Conservation (phyloP, 2,329 filamentous ascomycete genomes). For the Fusarium torulosum region DNA sequence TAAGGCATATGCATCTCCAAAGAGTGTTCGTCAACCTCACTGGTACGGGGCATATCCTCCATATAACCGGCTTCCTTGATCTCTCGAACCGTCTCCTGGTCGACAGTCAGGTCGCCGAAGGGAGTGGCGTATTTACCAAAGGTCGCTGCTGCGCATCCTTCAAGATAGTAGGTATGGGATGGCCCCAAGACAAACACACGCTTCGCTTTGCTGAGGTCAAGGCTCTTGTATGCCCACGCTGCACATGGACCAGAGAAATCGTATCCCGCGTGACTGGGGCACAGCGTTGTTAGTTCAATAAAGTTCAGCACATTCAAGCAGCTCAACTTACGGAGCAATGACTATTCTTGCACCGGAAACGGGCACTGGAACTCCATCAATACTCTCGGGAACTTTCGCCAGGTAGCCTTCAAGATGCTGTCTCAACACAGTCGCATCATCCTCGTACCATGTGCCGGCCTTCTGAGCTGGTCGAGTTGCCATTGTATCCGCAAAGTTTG, state of each 20-base stretch:
- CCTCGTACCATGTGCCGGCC: too few relatives aligned
- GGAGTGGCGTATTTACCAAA: conserved; percentile 81
- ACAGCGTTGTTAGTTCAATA: conserved; percentile 8
- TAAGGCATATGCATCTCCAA: conserved; percentile 98
- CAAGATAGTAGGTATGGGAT: conserved; percentile 87
- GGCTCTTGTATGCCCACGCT: conserved; percentile 92
- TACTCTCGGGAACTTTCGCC: too few relatives aligned
- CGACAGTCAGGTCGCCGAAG: conserved; percentile 76
- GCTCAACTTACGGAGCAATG: too few relatives aligned
- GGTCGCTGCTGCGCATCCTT: conserved; percentile 79
- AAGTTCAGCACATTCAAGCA: too few relatives aligned
- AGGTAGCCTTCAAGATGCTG: too few relatives aligned
- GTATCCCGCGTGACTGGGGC: conserved; percentile 88
- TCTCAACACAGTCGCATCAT: too few relatives aligned
- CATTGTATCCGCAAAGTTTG: too few relatives aligned
- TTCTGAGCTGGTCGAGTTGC: too few relatives aligned
- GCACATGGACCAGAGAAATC: conserved; percentile 91
- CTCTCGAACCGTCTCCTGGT: conserved; percentile 65
- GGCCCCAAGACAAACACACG: conserved; percentile 93
- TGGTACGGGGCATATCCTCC: conserved; percentile 68
- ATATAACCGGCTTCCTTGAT: conserved; percentile 57
- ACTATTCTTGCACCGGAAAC: too few relatives aligned
- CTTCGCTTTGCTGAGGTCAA: conserved; percentile 85
- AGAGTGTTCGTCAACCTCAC: conserved; percentile 85
- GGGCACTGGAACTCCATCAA: too few relatives aligned